Evolutionary conservation across 306 rosid species (phyloP).

Genomic region (Urtica urens): DNA sequence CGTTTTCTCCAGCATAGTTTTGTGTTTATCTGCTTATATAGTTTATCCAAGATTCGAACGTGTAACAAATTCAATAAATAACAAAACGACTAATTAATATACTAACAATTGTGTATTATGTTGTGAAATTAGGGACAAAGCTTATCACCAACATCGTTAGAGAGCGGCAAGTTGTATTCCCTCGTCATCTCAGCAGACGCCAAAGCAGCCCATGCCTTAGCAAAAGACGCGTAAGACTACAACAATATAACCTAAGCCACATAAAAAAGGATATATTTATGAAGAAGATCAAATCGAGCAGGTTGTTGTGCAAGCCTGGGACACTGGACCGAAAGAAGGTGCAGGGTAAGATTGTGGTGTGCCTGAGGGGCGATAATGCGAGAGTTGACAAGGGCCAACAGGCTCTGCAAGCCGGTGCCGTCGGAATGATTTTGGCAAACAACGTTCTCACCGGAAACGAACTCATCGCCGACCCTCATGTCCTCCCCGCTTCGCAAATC

Average conservation of each 20-base stretch:
- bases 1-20: too few species aligned
- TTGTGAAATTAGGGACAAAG: slow-evolving; percentile 58
- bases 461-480: slow-evolving; percentile 74
- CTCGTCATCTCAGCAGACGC: slow-evolving; percentile 45
- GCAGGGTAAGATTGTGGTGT: slow-evolving; percentile 67
- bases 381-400: slow-evolving; percentile 86
- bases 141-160: slow-evolving; percentile 40
- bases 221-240: slow-evolving; percentile 53
- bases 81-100: too few species aligned
- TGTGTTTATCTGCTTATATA: too few species aligned
- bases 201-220: slow-evolving; percentile 42
- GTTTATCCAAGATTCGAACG: too few species aligned
- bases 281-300: too few species aligned
- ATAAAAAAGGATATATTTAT: too few species aligned
- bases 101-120: too few species aligned
- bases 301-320: slow-evolving; percentile 59
- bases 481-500: slow-evolving; percentile 79
- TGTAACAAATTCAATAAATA: too few species aligned
- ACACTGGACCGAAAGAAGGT: slow-evolving; percentile 72
- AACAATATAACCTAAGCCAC: neutral
- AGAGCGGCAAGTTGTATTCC: slow-evolving; percentile 32
- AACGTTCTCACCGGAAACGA: slow-evolving; percentile 43
- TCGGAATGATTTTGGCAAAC: slow-evolving; percentile 83
- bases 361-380: slow-evolving; percentile 72
- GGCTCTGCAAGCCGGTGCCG: slow-evolving; percentile 69